phyloP scores from a whole-genome alignment of 108 stramenopile genomes.

The Cylindrotheca fusiformis region DNA sequence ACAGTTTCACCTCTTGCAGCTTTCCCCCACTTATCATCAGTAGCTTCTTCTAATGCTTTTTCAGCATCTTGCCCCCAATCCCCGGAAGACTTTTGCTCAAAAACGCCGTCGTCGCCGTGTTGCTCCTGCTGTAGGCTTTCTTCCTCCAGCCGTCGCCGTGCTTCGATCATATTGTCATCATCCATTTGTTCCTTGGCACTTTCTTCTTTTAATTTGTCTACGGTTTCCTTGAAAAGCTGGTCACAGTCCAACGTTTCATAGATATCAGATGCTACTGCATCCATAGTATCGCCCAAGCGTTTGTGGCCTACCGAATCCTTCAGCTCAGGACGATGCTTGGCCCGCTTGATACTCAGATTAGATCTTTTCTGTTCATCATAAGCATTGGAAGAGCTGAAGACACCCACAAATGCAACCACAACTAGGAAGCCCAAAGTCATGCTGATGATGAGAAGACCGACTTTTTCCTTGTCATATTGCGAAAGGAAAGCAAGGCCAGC shows the following conservation, averaged over 20 bases:
- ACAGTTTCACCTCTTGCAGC: not conserved
- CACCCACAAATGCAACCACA: constrained; percentile 2
- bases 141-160: constrained; percentile 26
- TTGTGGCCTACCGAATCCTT: not conserved
- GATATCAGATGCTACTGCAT: constrained; percentile 75
- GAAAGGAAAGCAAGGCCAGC: not conserved
- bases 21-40: not conserved
- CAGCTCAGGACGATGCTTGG: constrained; percentile 10
- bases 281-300: constrained; percentile 24
- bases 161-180: not conserved
- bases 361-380: not conserved
- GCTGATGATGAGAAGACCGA: constrained; percentile 17
- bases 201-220: constrained; percentile 21
- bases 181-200: not conserved
- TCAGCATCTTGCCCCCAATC: constrained; percentile 13
- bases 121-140: constrained; percentile 15
- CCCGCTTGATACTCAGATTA: not conserved
- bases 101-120: constrained; percentile 25
- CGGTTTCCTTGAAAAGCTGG: constrained; percentile 47
- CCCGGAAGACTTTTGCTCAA: constrained; percentile 6
- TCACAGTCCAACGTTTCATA: constrained; percentile 51
- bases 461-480: constrained; percentile 23
- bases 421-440: constrained; percentile 12
- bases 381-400: no score
- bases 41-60: not conserved